These are phyloP conservation scores for Logfia minima DNA, from an alignment of 129 eudicot genomes.

Conservation along the genomic window DNA sequence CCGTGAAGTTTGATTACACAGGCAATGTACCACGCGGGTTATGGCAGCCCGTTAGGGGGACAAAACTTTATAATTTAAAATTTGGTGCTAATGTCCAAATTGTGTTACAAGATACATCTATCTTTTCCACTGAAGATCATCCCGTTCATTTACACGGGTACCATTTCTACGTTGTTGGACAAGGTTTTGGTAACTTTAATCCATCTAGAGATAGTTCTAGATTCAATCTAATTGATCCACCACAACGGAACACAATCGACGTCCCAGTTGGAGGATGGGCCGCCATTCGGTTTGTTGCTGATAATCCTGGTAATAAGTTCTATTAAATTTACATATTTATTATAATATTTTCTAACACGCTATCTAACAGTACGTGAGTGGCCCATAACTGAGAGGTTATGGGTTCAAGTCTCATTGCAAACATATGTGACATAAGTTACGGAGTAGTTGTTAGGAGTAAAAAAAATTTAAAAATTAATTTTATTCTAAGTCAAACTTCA, in stretches of 20 bases:
- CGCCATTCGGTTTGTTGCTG: slow-evolving; percentile 63
- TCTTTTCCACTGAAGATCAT: slow-evolving; percentile 54
- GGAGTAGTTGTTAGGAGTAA: too few species aligned
- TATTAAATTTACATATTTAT: too few species aligned
- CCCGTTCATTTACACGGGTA: slow-evolving; percentile 71
- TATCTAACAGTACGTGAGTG: neutral
- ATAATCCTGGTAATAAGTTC: slow-evolving; percentile 52
- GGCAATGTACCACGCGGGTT: slow-evolving; percentile 61
- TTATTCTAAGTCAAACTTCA: too few species aligned
- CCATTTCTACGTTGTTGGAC: slow-evolving; percentile 65
- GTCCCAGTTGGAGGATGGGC: slow-evolving; percentile 75
- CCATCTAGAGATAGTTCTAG: slow-evolving; percentile 45
- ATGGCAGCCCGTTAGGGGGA: slow-evolving; percentile 62
- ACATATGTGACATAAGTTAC: too few species aligned
- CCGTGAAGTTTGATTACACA: slow-evolving; percentile 59
- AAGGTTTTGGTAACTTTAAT: slow-evolving; percentile 65
- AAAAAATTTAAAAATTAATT: too few species aligned
- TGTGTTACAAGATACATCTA: slow-evolving; percentile 60
- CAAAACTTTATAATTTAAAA: slow-evolving; percentile 55
- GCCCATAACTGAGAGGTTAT: neutral
- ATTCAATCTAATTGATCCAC: slow-evolving; percentile 64
- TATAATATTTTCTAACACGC: neutral
- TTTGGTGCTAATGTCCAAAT: slow-evolving; percentile 59
- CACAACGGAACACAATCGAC: slow-evolving; percentile 56
- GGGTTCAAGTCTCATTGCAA: neutral